Percentiles rank a stretch among this genome's conserved stretches.
phyloP scores from a whole-genome alignment of 2,329 filamentous ascomycete species.

The Colletotrichum sp. region DNA sequence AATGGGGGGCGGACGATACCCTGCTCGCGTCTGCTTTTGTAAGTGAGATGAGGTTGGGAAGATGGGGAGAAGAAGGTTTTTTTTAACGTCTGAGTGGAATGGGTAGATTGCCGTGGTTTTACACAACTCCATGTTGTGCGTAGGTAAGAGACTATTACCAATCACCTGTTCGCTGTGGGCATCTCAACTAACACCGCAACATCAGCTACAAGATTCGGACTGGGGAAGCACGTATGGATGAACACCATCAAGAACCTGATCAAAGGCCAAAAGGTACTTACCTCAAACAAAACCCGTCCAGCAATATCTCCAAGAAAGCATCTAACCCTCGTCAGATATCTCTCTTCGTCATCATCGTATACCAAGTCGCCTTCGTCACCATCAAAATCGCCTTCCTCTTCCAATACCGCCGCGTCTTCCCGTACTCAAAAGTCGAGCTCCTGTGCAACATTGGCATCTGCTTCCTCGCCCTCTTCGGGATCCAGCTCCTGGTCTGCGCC shows the following conservation, averaged over 20 bases:
- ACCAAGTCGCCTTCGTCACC: conserved; percentile 31
- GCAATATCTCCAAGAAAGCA: background rate
- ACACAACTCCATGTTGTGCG: background rate
- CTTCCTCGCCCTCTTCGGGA: conserved; percentile 15
- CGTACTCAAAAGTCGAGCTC: conserved; percentile 4
- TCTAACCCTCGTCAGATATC: conserved; percentile 25
- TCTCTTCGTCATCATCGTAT: conserved; percentile 31
- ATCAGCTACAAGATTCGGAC: conserved; percentile 19
- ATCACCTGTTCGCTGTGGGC: rapidly evolving
- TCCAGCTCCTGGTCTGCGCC: conserved; percentile 5
- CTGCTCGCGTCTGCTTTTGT: background rate
- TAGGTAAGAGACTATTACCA: background rate
- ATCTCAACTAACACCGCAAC: background rate
- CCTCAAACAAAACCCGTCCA: rapidly evolving
- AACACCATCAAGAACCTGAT: background rate
- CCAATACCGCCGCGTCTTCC: conserved; percentile 40
- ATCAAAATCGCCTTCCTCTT: conserved; percentile 40
- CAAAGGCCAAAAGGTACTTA: conserved; percentile 4
- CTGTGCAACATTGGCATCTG: conserved; percentile 17
- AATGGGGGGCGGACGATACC: conserved; percentile 30
- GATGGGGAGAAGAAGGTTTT: too few species aligned
- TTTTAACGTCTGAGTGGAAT: background rate
- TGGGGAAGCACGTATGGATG: conserved; percentile 20
- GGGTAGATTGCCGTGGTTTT: background rate
- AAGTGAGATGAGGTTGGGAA: background rate